These are phyloP conservation scores for Fusarium siculi DNA, from an alignment of 2,329 filamentous ascomycete species.

Conservation along the genomic window DNA sequence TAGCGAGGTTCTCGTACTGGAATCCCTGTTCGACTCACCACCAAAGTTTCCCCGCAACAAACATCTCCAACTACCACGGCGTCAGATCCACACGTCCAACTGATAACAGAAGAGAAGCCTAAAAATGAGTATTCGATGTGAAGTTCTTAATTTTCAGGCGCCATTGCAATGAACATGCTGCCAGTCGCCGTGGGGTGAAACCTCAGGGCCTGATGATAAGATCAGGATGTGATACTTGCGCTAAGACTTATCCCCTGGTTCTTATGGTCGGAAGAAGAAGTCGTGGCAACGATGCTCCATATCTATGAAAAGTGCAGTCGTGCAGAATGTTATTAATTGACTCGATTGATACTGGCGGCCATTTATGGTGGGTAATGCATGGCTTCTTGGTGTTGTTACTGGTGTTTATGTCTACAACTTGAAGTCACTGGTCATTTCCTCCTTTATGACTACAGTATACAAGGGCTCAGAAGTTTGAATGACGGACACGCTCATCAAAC, in stretches of 20 bases:
- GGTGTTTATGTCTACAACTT: background rate
- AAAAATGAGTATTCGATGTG: background rate
- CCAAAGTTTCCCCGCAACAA: background rate
- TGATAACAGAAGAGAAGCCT: background rate
- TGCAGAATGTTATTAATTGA: accelerated
- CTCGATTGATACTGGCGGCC: background rate
- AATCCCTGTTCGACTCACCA: background rate
- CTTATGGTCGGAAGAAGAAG: background rate
- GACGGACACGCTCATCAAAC: background rate
- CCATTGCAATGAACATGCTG: too few species aligned
- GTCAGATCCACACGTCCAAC: background rate
- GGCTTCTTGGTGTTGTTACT: background rate
- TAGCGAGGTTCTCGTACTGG: accelerated
- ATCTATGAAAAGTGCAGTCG: background rate
- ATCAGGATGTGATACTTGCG: background rate
- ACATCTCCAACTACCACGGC: accelerated
- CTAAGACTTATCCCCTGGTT: background rate
- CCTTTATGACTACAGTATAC: background rate
- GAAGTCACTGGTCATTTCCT: background rate
- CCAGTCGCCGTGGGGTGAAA: background rate
- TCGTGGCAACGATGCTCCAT: background rate
- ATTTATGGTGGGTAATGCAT: too few species aligned
- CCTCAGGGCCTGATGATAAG: background rate
- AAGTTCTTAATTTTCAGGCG: too few species aligned
- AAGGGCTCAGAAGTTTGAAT: background rate